phyloP scores from a whole-genome alignment of 768 basidiomycete species.

The Mycena capillaripes region DNA sequence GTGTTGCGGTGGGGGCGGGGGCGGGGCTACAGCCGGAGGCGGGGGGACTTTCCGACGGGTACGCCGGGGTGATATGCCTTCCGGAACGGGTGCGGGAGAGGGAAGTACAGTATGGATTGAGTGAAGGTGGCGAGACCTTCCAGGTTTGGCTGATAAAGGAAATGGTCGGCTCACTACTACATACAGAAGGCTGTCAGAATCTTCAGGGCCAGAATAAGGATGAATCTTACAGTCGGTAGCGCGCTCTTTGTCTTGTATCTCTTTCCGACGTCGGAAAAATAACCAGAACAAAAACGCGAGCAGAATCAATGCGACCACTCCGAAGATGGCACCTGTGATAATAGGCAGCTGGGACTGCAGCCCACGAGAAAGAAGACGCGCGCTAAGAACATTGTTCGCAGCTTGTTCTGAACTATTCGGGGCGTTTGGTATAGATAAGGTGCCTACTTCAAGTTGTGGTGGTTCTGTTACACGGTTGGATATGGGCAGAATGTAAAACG shows the following conservation, averaged over 20 bases:
- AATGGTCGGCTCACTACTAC: conserved; percentile 26
- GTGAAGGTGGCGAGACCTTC: background rate
- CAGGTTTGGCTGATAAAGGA: conserved; percentile 8
- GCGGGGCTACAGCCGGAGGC: background rate
- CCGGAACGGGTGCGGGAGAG: background rate
- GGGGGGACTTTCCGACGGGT: background rate
- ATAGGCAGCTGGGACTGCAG: background rate
- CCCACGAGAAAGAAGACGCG: background rate
- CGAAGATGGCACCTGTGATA: conserved; percentile 3
- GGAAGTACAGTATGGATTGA: background rate
- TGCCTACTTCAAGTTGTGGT: background rate
- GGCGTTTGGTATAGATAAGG: background rate
- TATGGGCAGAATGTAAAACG: background rate
- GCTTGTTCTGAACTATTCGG: background rate
- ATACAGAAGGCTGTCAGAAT: background rate
- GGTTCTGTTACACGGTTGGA: too few species aligned
- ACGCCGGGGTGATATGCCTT: conserved; percentile 6
- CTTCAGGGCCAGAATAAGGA: background rate
- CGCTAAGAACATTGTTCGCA: background rate
- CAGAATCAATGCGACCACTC: background rate
- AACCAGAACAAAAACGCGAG: conserved; percentile 6
- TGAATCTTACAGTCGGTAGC: background rate
- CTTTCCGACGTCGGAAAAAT: conserved; percentile 9
- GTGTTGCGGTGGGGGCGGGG: background rate
- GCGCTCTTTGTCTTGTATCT: background rate